These are phyloP conservation scores for Colletotrichum somersetense DNA, from an alignment of 2,329 filamentous ascomycete genomes.

Conservation along the genomic window DNA sequence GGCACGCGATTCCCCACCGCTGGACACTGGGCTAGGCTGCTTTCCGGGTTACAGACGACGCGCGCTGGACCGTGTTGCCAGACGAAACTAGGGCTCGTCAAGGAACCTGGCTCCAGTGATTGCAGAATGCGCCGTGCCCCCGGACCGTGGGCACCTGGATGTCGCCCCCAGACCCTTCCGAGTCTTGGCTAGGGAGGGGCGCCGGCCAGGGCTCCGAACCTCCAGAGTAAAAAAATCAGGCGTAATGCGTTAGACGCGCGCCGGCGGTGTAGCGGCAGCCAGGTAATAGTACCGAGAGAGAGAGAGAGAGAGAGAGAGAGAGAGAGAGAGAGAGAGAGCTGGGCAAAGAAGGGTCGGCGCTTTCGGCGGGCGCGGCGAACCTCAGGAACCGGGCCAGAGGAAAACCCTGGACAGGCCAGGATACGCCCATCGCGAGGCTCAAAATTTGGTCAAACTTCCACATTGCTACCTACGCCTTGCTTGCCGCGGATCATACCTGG, in stretches of 20 bases:
- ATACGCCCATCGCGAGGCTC: constrained; percentile 6
- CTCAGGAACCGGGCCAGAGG: not conserved
- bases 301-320: no score
- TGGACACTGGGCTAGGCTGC: not conserved
- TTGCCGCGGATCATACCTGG: constrained; percentile 19
- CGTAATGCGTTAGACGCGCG: constrained; percentile 17
- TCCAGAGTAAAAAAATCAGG: not conserved
- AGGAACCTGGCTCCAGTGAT: constrained; percentile 8
- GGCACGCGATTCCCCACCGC: constrained; percentile 24
- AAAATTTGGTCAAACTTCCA: constrained; percentile 29
- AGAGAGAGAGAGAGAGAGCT: no score
- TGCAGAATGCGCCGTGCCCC: constrained; percentile 1
- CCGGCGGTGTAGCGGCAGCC: constrained; percentile 9
- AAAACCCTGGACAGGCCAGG: no score
- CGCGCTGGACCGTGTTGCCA: not conserved
- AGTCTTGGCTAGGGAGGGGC: not conserved
- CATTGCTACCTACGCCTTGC: constrained; percentile 23
- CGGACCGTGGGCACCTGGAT: constrained; percentile 9
- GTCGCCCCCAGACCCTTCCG: constrained; percentile 25
- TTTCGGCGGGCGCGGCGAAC: not conserved
- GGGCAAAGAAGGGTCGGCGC: no score
- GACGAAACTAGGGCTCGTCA: constrained; percentile 16
- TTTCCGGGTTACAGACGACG: not conserved
- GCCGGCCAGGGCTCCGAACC: not conserved
- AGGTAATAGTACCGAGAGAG: no score